Evolutionary conservation across 345 rosid genomes (phyloP).

Genomic region (Citrus australasica): DNA sequence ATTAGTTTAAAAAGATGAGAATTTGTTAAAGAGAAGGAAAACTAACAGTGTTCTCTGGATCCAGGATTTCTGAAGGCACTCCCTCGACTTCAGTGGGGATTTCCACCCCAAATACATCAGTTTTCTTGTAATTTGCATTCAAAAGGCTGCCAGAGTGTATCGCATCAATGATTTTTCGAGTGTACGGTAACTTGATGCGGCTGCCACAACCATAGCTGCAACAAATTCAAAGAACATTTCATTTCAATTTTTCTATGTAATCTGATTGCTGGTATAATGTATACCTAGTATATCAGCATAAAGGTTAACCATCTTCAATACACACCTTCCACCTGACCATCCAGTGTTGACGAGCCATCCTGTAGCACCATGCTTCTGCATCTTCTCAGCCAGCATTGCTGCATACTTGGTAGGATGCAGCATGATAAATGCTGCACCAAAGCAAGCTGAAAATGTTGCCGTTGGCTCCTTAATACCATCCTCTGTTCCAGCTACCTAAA

Average conservation of each 20-base stretch:
- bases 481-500: constrained; percentile 90
- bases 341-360: constrained; percentile 98
- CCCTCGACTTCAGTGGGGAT: constrained; percentile 77
- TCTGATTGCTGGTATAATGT: not conserved
- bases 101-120: constrained; percentile 76
- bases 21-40: not conserved
- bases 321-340: constrained; percentile 97
- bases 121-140: constrained; percentile 65
- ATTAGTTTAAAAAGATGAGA: not conserved
- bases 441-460: constrained; percentile 96
- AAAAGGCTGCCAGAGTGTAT: constrained; percentile 78
- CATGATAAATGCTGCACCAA: constrained; percentile 98
- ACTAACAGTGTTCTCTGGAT: constrained; percentile 76
- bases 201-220: constrained; percentile 78
- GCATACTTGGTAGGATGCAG: constrained; percentile 98
- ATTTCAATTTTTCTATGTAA: not conserved
- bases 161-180: constrained; percentile 88
- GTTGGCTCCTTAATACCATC: constrained; percentile 90
- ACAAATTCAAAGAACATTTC: not conserved
- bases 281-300: too few relatives aligned
- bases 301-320: not conserved
- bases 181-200: constrained; percentile 82
- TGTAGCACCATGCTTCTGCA: constrained; percentile 92
- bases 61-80: constrained; percentile 82
- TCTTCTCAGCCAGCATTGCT: constrained; percentile 93